These are phyloP conservation scores for Meira miltonrushii DNA, from an alignment of 1,284 basidiomycete genomes.

Conservation along the genomic window DNA sequence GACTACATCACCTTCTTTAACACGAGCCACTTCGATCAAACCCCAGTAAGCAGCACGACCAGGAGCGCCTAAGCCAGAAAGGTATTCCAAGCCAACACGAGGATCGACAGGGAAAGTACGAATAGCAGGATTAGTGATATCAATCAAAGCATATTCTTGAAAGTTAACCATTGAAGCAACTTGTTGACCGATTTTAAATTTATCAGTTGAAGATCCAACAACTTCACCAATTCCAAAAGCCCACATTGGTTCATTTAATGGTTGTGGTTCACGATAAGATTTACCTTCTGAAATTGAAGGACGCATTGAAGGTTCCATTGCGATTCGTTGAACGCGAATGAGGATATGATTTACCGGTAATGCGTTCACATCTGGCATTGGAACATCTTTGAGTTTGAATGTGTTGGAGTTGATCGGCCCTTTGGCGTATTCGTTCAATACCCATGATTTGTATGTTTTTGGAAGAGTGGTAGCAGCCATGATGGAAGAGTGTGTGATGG, in stretches of 20 bases:
- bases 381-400: not conserved
- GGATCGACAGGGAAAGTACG: not conserved
- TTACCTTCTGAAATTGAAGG: constrained; percentile 3
- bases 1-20: constrained; percentile 14
- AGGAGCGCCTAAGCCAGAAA: constrained; percentile 6
- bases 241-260: constrained; percentile 10
- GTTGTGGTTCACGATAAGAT: constrained; percentile 4
- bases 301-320: constrained; percentile 10
- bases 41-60: constrained; percentile 14
- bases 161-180: not conserved
- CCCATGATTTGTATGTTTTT: constrained; percentile 2
- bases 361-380: constrained; percentile 1
- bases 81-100: constrained; percentile 3
- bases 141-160: not conserved
- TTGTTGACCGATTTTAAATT: constrained; percentile 1
- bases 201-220: not conserved
- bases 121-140: not conserved
- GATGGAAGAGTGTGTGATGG: not conserved
- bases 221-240: constrained; percentile 13
- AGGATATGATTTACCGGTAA: constrained; percentile 2
- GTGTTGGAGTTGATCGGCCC: not conserved
- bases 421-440: constrained; percentile 7
- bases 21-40: constrained; percentile 9
- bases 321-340: not conserved
- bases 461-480: constrained; percentile 3